Conservation (phyloP, 2,329 filamentous ascomycete species). For the Fusarium armeniacum region DNA sequence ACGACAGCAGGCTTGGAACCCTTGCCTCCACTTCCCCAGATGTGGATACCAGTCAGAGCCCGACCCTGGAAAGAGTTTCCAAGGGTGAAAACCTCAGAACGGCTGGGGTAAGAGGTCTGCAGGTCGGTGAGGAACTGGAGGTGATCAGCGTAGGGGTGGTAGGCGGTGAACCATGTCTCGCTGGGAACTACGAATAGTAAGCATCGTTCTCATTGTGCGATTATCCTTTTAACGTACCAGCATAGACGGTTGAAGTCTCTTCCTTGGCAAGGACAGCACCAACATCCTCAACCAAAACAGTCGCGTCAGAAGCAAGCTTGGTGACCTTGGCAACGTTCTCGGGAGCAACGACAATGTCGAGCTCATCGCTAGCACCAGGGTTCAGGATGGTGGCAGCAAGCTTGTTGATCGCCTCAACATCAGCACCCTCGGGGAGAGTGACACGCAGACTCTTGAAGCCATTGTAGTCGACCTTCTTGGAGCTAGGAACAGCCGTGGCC, state of each 20-base stretch:
- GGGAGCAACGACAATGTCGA: slow-evolving; percentile 36
- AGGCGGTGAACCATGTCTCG: slow-evolving; percentile 37
- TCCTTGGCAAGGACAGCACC: slow-evolving; percentile 35
- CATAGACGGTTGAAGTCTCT: slow-evolving; percentile 26
- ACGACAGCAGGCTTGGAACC: slow-evolving; percentile 38
- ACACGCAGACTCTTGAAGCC: slow-evolving; percentile 41
- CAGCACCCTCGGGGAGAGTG: slow-evolving; percentile 28
- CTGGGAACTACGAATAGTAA: slow-evolving; percentile 21
- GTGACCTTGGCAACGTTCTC: slow-evolving; percentile 36
- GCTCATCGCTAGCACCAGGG: slow-evolving; percentile 28
- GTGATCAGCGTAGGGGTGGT: slow-evolving; percentile 38
- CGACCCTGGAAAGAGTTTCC: slow-evolving; percentile 35
- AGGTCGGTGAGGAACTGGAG: slow-evolving; percentile 35
- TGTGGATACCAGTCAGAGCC: slow-evolving; percentile 35
- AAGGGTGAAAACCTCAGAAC: slow-evolving; percentile 31
- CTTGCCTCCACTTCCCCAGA: slow-evolving; percentile 41
- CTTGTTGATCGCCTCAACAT: slow-evolving; percentile 30
- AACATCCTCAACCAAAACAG: slow-evolving; percentile 40
- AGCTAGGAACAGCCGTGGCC: slow-evolving; percentile 31
- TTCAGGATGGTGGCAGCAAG: slow-evolving; percentile 37
- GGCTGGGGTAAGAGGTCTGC: slow-evolving; percentile 29
- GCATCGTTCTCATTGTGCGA: not conserved
- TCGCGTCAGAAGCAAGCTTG: slow-evolving; percentile 26
- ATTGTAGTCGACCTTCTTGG: slow-evolving; percentile 42
- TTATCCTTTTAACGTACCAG: not conserved